Percentiles rank a stretch among this genome's conserved stretches.
phyloP scores from a whole-genome alignment of 768 basidiomycete species.

The Clavulina sp. region DNA sequence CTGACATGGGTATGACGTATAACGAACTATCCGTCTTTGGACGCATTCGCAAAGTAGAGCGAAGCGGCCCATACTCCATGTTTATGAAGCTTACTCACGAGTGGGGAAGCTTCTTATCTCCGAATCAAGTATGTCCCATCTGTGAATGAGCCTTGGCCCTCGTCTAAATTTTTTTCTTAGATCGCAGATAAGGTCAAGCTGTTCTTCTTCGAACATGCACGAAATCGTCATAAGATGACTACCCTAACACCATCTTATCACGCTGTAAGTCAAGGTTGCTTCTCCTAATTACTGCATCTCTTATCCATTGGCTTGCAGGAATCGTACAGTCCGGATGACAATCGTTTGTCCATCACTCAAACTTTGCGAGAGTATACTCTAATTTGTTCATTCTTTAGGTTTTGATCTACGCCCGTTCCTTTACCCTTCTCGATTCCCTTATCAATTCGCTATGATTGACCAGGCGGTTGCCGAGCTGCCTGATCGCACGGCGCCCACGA shows the following conservation, averaged over 20 bases:
- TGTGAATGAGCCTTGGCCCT: slow-evolving; percentile 2
- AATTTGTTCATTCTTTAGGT: slow-evolving; percentile 28
- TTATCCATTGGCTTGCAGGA: slow-evolving; percentile 34
- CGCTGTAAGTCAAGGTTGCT: slow-evolving; percentile 38
- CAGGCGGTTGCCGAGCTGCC: slow-evolving; percentile 60
- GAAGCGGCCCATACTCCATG: slow-evolving; percentile 94
- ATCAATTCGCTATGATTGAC: slow-evolving; percentile 95
- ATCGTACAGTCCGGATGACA: slow-evolving; percentile 92
- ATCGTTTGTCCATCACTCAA: slow-evolving; percentile 36
- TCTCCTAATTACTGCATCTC: slow-evolving; percentile 15
- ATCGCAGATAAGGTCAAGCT: slow-evolving; percentile 94
- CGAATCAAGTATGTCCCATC: slow-evolving; percentile 40
- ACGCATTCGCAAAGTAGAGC: slow-evolving; percentile 84
- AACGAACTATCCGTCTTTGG: slow-evolving; percentile 91
- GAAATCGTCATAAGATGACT: slow-evolving; percentile 98
- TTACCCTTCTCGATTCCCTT: slow-evolving; percentile 86
- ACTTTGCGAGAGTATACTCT: background rate
- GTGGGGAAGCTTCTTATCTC: slow-evolving; percentile 79
- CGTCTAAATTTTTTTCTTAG: slow-evolving; percentile 22
- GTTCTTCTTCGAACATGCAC: slow-evolving; percentile 93
- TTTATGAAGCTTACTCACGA: slow-evolving; percentile 90
- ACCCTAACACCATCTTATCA: slow-evolving; percentile 88
- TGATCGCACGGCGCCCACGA: slow-evolving; percentile 32
- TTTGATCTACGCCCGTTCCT: slow-evolving; percentile 94
- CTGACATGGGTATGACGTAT: slow-evolving; percentile 99